phyloP scores from a whole-genome alignment of 805 yeast species.

The Maudiozyma saulgeensis region DNA sequence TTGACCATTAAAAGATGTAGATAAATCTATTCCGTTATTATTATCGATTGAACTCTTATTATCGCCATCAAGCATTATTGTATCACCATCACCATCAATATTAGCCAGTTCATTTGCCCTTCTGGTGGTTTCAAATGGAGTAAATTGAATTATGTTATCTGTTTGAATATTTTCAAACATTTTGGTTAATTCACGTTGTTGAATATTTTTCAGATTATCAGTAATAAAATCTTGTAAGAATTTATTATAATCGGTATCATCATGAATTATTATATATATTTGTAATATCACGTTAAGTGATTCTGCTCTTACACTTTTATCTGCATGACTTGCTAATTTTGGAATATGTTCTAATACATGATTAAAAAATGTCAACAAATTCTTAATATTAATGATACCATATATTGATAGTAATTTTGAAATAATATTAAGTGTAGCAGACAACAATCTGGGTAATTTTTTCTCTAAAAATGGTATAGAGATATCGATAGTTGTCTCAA shows the following conservation, averaged over 20 bases:
- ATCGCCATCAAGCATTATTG: constrained; percentile 19
- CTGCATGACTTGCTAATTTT: constrained; percentile 75
- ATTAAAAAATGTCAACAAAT: constrained; percentile 2
- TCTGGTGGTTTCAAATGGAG: constrained; percentile 11
- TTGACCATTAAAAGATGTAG: not conserved
- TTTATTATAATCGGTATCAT: constrained; percentile 26
- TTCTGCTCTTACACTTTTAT: constrained; percentile 74
- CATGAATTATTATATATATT: constrained; percentile 65
- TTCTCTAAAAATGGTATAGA: constrained; percentile 51
- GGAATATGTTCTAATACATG: constrained; percentile 51
- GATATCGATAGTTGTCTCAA: constrained; percentile 50
- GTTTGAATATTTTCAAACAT: constrained; percentile 42
- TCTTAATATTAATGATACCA: constrained; percentile 13
- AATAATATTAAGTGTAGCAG: constrained; percentile 53
- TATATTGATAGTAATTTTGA: constrained; percentile 39
- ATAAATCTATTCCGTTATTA: not conserved
- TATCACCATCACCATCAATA: constrained; percentile 33
- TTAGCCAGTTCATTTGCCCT: constrained; percentile 2
- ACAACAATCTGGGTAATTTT: constrained; percentile 67
- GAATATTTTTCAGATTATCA: constrained; percentile 77
- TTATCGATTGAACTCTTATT: not conserved
- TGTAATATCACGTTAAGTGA: constrained; percentile 61
- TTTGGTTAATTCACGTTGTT: constrained; percentile 70
- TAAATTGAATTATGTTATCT: not conserved
- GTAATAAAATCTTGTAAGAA: constrained; percentile 50